Evolutionary conservation across 768 basidiomycete genomes (phyloP), one percentile per base, ranked within the genome.

Genomic region (Lyophyllum shimeji): DNA sequence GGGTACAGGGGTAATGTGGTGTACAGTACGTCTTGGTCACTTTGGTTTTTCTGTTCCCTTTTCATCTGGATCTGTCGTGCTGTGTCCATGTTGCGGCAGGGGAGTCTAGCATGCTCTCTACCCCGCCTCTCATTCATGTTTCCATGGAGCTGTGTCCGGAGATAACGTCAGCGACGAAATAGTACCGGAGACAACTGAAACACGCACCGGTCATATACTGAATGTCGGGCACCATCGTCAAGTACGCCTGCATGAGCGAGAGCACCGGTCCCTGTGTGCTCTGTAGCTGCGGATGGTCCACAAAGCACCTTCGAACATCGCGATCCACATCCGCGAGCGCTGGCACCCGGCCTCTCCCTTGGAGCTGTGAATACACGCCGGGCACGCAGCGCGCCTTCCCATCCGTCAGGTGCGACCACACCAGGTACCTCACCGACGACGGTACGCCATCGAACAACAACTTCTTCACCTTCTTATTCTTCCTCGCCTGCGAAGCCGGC

Each of bases 191-290:
- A 20, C 51, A 17, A n/a, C 7, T 50, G 7, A 15, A 31, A 29
- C 46, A 70, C 71, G 33, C 57, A 89, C 90, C 89, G 39, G 70
- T 75, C 13, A 71, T 73, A 63, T 93, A 94, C 48, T 78, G 80
- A 18, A 91, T 77, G 64, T 94, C 91, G 0, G 91, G 91, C 0
- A 93, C 92, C 92, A 94, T 93, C 17, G 80, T 82, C 44, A 93
- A 68, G 69, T 92, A 93, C 11, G 89, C 89, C 59, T 89, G 86
- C 2, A 86, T 59, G 18, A 89, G 62, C 6, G 81, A 79, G 21
- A 81, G 69, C 8, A 91, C 69, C 0, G 86, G 79, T 2, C 82
- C 80, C 42, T 81, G 76, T 23, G 79, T 78, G 33, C 77, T 82
- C 33, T 82, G 80, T 42, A 89, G 64, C 54, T 87, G 82, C 6